Evolutionary conservation across 1,284 basidiomycete species (phyloP).

Genomic region (Rhodotorula sp.): DNA sequence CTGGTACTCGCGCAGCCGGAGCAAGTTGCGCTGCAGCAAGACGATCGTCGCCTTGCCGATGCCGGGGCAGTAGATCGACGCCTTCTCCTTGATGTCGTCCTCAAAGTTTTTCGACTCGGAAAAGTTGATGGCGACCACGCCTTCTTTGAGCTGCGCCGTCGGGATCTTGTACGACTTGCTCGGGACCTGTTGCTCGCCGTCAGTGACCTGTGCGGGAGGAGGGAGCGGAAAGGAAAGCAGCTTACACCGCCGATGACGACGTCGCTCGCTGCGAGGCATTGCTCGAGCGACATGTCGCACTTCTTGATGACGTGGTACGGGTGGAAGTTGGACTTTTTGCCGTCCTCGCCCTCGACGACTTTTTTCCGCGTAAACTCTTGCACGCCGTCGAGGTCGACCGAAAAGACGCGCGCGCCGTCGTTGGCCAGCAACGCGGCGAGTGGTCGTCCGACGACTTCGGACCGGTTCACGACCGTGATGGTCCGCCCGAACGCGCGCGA

Average conservation of each 20-base stretch:
- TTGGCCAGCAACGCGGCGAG: constrained; percentile 90
- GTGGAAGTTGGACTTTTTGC: constrained; percentile 59
- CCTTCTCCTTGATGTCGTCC: constrained; percentile 84
- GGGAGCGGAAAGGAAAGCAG: not conserved
- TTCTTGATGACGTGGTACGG: constrained; percentile 79
- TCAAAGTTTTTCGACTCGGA: constrained; percentile 97
- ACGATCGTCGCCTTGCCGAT: constrained; percentile 96
- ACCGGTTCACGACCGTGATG: constrained; percentile 93
- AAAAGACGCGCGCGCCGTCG: constrained; percentile 92
- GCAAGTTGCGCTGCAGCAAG: constrained; percentile 94
- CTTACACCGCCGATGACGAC: constrained; percentile 84
- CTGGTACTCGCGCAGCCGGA: constrained; percentile 34
- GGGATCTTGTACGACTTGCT: constrained; percentile 83
- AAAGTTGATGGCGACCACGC: constrained; percentile 89
- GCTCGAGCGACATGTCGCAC: constrained; percentile 62
- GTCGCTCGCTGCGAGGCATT: constrained; percentile 77
- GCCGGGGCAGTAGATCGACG: constrained; percentile 85
- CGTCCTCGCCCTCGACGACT: constrained; percentile 14
- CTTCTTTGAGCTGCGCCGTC: constrained; percentile 85
- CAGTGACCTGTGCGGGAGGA: not conserved
- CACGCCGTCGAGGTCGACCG: constrained; percentile 88
- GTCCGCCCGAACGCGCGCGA: constrained; percentile 92
- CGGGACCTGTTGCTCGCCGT: constrained; percentile 54
- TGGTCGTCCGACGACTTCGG: constrained; percentile 93
- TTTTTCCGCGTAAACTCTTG: constrained; percentile 59